Evolutionary conservation across 2,329 filamentous ascomycete genomes (phyloP).

Genomic region (Kalmusia sp.): DNA sequence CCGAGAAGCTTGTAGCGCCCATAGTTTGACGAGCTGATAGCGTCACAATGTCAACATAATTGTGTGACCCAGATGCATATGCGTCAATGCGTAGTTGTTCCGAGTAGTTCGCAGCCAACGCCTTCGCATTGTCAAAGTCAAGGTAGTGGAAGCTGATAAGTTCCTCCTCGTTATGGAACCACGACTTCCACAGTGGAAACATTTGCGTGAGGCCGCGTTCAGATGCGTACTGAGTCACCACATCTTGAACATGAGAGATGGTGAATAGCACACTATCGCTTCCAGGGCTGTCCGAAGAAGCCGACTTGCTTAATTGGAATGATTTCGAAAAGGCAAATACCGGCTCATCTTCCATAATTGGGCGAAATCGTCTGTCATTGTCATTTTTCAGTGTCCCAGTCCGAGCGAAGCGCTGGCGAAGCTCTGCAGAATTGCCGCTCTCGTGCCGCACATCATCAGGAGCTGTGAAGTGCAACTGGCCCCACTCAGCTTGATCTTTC

Average conservation of each 20-base stretch:
- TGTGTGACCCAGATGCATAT: slow-evolving; percentile 73
- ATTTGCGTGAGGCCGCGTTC: slow-evolving; percentile 78
- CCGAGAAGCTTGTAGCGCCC: slow-evolving; percentile 77
- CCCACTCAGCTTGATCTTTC: slow-evolving; percentile 82
- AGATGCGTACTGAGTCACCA: slow-evolving; percentile 80
- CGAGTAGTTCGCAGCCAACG: slow-evolving; percentile 76
- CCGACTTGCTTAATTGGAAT: slow-evolving; percentile 39
- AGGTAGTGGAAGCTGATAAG: slow-evolving; percentile 78
- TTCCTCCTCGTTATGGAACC: slow-evolving; percentile 68
- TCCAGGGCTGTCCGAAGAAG: slow-evolving; percentile 6
- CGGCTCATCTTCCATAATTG: slow-evolving; percentile 78
- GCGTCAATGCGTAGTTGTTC: slow-evolving; percentile 74
- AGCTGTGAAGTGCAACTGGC: slow-evolving; percentile 77
- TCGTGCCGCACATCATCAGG: slow-evolving; percentile 73
- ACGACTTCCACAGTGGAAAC: slow-evolving; percentile 80
- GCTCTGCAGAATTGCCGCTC: slow-evolving; percentile 69
- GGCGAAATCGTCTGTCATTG: slow-evolving; percentile 71
- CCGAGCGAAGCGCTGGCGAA: slow-evolving; percentile 74
- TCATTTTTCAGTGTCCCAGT: slow-evolving; percentile 71
- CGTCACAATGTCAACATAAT: slow-evolving; percentile 79
- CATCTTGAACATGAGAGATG: slow-evolving; percentile 77
- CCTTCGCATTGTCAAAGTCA: slow-evolving; percentile 70
- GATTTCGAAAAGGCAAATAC: slow-evolving; percentile 74
- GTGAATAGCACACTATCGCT: slow-evolving; percentile 71
- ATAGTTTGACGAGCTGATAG: slow-evolving; percentile 81